Conservation (phyloP, 306 rosid species). For the Quercus dentata region DNA sequence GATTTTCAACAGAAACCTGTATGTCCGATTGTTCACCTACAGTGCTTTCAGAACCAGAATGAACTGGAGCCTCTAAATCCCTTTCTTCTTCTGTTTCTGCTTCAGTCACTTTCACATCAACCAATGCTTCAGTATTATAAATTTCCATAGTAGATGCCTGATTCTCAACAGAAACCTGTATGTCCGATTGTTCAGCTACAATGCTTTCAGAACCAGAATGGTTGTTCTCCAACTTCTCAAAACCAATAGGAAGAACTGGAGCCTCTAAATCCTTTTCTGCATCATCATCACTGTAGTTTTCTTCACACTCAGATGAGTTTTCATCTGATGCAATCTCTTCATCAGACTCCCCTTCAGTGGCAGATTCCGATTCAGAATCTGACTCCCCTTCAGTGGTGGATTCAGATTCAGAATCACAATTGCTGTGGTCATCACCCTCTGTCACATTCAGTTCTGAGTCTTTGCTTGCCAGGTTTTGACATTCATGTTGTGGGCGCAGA, state of each 20-base stretch:
- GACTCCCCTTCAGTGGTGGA: neutral
- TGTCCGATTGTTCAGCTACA: neutral
- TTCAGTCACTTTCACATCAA: too few relatives aligned
- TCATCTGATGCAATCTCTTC: neutral
- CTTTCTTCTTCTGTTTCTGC: neutral
- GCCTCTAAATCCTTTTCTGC: neutral
- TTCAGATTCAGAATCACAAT: constrained; percentile 11
- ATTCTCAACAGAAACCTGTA: neutral
- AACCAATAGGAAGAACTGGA: neutral
- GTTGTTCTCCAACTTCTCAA: neutral
- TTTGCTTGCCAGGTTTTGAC: too few relatives aligned
- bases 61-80: neutral
- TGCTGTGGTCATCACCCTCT: neutral
- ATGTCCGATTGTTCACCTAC: neutral
- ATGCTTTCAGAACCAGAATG: neutral
- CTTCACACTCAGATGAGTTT: neutral
- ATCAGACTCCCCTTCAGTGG: neutral
- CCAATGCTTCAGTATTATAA: too few relatives aligned
- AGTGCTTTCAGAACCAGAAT: neutral
- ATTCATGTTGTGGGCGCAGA: neutral
- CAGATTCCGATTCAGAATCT: constrained; percentile 7
- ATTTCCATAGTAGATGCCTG: too few relatives aligned
- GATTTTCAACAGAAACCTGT: neutral
- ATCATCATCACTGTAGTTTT: constrained; percentile 1
- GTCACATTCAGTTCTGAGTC: neutral